Conservation (phyloP, 352 stramenopile genomes). For the Globisporangium nunn region DNA sequence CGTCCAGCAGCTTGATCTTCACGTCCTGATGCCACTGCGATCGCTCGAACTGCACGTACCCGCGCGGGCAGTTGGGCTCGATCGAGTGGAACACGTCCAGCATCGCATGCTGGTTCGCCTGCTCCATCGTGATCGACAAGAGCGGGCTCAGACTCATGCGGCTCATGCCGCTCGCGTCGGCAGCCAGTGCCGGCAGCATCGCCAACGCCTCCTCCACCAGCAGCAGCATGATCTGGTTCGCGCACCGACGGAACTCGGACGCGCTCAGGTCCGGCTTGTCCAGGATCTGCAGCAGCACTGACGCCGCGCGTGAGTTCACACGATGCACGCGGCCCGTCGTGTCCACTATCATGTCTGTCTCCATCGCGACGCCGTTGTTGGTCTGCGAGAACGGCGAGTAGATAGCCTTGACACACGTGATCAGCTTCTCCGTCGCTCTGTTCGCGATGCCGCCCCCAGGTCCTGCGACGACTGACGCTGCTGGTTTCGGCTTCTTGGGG, state of each 20-base stretch:
- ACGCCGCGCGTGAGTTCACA: conserved; percentile 12
- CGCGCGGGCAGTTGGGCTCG: conserved; percentile 20
- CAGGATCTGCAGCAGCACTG: conserved; percentile 16
- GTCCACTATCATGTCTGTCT: background rate
- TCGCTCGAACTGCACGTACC: conserved; percentile 15
- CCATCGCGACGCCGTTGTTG: background rate
- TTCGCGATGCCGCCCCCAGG: background rate
- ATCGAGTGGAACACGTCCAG: conserved; percentile 22
- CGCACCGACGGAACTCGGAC: conserved; percentile 19
- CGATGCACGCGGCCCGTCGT: conserved; percentile 8
- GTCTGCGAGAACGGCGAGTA: conserved; percentile 12
- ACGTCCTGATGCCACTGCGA: conserved; percentile 15
- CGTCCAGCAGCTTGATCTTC: conserved; percentile 12
- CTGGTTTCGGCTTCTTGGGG: conserved; percentile 7
- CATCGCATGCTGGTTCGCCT: conserved; percentile 11
- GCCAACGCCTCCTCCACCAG: conserved; percentile 28
- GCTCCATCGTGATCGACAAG: conserved; percentile 8
- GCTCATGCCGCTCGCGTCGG: background rate
- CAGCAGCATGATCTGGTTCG: conserved; percentile 26
- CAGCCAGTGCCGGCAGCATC: conserved; percentile 14
- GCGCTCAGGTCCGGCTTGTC: conserved; percentile 10
- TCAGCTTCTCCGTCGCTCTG: conserved; percentile 11
- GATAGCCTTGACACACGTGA: conserved; percentile 13
- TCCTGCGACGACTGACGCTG: background rate
- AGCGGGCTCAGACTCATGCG: conserved; percentile 2